A percentile compares a stretch with the other conserved stretches of the same genome.
Conservation (phyloP, 768 basidiomycete genomes). For the Gloeophyllum trabeum region DNA sequence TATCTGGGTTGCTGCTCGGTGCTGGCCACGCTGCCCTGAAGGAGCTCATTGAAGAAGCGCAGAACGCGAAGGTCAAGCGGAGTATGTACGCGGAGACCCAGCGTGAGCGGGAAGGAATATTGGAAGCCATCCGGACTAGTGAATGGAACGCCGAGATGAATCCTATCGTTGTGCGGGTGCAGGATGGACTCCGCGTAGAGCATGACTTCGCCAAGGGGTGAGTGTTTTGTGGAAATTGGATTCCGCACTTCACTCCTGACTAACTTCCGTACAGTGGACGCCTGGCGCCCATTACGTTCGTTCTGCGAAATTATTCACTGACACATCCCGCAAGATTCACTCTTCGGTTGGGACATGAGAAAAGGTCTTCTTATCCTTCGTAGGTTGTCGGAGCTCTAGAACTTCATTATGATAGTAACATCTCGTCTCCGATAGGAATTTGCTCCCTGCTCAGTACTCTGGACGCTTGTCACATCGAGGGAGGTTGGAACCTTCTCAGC, state of each 20-base stretch:
- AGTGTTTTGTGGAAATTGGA: too few species aligned
- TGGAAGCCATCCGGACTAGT: slow-evolving; percentile 54
- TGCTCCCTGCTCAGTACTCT: slow-evolving; percentile 42
- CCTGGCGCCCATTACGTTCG: slow-evolving; percentile 39
- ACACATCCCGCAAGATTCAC: slow-evolving; percentile 48
- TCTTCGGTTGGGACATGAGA: slow-evolving; percentile 31
- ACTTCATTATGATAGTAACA: too few species aligned
- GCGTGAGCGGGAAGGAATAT: slow-evolving; percentile 53
- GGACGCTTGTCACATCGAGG: slow-evolving; percentile 64
- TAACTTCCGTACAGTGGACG: slow-evolving; percentile 14
- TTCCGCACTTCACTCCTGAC: neutral
- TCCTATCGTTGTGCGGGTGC: slow-evolving; percentile 46
- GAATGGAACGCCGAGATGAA: slow-evolving; percentile 78
- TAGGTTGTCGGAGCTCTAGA: slow-evolving; percentile 8
- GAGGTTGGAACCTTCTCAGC: slow-evolving; percentile 36
- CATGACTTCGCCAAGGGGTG: slow-evolving; percentile 73
- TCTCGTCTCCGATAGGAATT: too few species aligned
- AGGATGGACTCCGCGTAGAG: slow-evolving; percentile 26
- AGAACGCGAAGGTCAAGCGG: slow-evolving; percentile 55
- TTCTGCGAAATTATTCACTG: slow-evolving; percentile 62
- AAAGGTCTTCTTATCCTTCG: slow-evolving; percentile 11
- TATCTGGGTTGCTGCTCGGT: slow-evolving; percentile 53
- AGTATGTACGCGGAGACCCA: slow-evolving; percentile 91
- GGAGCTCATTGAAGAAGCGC: slow-evolving; percentile 46
- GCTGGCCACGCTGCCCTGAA: slow-evolving; percentile 58